These are phyloP conservation scores for Dalbergia cultrata DNA, from an alignment of 306 rosid species.

Conservation along the genomic window DNA sequence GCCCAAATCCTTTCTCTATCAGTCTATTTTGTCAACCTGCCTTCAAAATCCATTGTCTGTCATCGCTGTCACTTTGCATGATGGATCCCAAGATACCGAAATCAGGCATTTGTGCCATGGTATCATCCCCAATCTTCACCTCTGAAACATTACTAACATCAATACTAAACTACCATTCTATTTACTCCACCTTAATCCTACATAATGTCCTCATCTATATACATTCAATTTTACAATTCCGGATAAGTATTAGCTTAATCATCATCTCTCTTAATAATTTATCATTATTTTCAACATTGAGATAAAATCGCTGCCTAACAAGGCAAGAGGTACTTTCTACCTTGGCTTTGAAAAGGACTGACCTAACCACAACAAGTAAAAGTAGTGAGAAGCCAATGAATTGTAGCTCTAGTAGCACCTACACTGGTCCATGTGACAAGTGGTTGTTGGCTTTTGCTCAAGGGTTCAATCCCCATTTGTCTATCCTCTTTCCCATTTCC, in stretches of 20 bases:
- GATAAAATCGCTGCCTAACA: background rate
- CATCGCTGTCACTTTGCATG: background rate
- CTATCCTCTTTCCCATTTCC: too few relatives aligned
- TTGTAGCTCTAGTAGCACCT: too few relatives aligned
- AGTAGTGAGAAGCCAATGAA: background rate
- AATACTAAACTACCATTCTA: background rate
- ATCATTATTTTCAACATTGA: background rate
- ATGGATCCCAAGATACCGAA: background rate
- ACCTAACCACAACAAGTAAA: background rate
- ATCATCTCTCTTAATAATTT: background rate
- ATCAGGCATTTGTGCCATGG: background rate
- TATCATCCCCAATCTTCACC: background rate
- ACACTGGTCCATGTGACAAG: too few relatives aligned
- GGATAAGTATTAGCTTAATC: background rate
- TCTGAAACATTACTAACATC: slow-evolving; percentile 25
- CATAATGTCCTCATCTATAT: background rate
- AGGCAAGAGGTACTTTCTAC: background rate
- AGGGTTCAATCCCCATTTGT: too few relatives aligned
- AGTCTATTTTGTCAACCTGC: background rate
- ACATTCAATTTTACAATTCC: background rate
- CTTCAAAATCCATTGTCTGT: background rate
- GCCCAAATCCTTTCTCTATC: background rate
- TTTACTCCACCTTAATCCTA: background rate
- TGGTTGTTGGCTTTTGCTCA: too few relatives aligned
- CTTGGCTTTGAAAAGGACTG: background rate